Conservation (phyloP, 2,329 filamentous ascomycete genomes). For the Cladophialophora carrionii region DNA sequence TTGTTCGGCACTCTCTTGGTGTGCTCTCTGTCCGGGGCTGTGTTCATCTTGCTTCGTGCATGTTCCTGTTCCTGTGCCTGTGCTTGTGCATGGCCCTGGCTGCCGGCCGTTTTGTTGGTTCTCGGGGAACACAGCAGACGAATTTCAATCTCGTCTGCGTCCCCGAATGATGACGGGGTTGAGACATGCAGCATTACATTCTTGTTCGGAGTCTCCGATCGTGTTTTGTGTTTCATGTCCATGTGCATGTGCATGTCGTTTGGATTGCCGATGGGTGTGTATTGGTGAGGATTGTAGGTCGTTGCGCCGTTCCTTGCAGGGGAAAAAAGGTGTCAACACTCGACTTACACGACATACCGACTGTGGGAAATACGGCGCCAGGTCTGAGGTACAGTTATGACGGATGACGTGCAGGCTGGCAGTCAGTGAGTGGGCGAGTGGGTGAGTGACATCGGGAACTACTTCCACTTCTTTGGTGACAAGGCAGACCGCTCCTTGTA, state of each 20-base stretch:
- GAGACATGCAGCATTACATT: neutral
- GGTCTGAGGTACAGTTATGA: neutral
- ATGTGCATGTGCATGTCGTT: neutral
- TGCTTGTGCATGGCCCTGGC: neutral
- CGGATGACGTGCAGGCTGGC: neutral
- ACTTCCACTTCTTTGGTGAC: neutral
- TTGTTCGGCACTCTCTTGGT: no score
- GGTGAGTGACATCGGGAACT: slow-evolving; percentile 1
- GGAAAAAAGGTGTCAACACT: neutral
- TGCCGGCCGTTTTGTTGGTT: neutral
- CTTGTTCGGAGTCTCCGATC: neutral
- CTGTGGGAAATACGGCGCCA: neutral
- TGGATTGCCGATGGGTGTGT: no score
- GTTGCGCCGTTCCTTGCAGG: neutral
- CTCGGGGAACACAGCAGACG: neutral
- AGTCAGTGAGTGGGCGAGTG: neutral
- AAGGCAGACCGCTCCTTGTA: neutral
- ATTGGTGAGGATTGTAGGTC: neutral
- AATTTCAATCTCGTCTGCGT: slow-evolving; percentile 1
- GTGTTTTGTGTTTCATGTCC: neutral
- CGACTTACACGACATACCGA: neutral
- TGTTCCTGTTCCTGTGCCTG: neutral
- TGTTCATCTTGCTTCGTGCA: neutral
- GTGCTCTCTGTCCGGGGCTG: neutral
- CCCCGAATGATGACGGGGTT: neutral